Base-by-base conservation (phyloP, 1,284 basidiomycete genomes). In the Trichosporon asahii region DNA sequence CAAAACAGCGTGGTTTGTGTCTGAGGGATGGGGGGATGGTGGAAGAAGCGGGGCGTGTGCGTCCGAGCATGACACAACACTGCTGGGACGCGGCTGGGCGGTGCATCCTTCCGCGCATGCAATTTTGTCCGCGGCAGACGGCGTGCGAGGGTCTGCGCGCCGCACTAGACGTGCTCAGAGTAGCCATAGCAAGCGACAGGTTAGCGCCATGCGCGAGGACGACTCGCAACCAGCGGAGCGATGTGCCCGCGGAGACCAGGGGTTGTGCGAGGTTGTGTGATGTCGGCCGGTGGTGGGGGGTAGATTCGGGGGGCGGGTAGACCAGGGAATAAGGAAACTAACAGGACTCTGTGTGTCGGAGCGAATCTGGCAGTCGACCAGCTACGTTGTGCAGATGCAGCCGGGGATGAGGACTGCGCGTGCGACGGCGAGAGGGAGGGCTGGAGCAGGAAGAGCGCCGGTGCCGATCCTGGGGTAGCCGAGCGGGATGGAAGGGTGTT, bases 11-110 rank as follows among this genome's bases (percentile, higher is more conserved):
- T 37, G 33, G 4, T 40, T 27, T 25, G 35, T 25, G 35, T 65
- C 27, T 31, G 40, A 25, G 37, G 63, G 63, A 64, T 15, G 35
- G 23, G 60, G n/a, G 60, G 31, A 61, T n/a, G 60, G 37, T 27
- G 35, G 37, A 64, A 40, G 35, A 64, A 40, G 35, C 37, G 35
- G 63, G 57, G 57, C 57, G 57, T 23, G 57, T 61, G 57, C 57
- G 57, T 61, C 57, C 57, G 57, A 61, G 57, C 57, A 61, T 61
- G 57, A 61, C 57, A 61, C 57, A 61, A 31, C 57, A 27, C 55
- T 5, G 29, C 57, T 61, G 27, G 18, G 27, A 31, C 29, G 29
- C 29, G 29, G 57, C 57, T n/a, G 57, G 29, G 57, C 57, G 31
- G 27, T 29, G 27, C 57, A 61, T 61, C 57, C 57, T 61, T 3